Percentiles rank a stretch among this genome's conserved stretches.
phyloP scores from a whole-genome alignment of 2,329 filamentous ascomycete species.

The Lachnellula occidentalis region DNA sequence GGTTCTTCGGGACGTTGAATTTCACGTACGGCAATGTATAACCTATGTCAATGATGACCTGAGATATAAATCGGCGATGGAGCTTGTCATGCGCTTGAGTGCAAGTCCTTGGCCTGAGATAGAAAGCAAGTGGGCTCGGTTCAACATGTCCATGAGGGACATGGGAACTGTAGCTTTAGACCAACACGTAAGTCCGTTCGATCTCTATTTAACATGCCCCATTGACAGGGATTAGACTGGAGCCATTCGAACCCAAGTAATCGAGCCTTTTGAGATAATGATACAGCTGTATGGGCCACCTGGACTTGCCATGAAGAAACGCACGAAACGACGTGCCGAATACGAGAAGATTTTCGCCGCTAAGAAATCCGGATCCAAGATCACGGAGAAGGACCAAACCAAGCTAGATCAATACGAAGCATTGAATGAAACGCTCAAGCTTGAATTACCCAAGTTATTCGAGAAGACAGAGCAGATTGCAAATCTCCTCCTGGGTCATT shows the following conservation, averaged over 20 bases:
- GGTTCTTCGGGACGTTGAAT: conserved; percentile 81
- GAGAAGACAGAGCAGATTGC: conserved; percentile 75
- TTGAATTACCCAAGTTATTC: conserved; percentile 83
- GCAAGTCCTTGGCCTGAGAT: conserved; percentile 74
- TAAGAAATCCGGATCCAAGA: conserved; percentile 74
- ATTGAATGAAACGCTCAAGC: conserved; percentile 87
- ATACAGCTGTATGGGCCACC: conserved; percentile 79
- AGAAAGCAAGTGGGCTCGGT: conserved; percentile 90
- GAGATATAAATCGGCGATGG: conserved; percentile 74
- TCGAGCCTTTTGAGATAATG: conserved; percentile 74
- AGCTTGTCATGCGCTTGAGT: conserved; percentile 73
- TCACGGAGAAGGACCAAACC: conserved; percentile 79
- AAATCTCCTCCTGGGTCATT: conserved; percentile 74
- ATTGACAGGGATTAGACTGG: conserved; percentile 38
- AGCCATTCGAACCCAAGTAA: conserved; percentile 73
- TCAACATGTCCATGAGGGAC: conserved; percentile 81
- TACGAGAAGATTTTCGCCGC: conserved; percentile 77
- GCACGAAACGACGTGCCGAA: conserved; percentile 85
- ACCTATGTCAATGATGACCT: conserved; percentile 78
- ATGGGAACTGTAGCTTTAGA: conserved; percentile 77
- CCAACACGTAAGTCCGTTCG: conserved; percentile 62
- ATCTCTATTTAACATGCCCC: background rate
- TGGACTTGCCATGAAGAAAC: conserved; percentile 86
- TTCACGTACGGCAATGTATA: conserved; percentile 76
- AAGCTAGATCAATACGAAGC: conserved; percentile 78